Evolutionary conservation across 768 basidiomycete species (phyloP), one percentile per base, ranked within the genome.

Genomic region (Amyloporia xantha): DNA sequence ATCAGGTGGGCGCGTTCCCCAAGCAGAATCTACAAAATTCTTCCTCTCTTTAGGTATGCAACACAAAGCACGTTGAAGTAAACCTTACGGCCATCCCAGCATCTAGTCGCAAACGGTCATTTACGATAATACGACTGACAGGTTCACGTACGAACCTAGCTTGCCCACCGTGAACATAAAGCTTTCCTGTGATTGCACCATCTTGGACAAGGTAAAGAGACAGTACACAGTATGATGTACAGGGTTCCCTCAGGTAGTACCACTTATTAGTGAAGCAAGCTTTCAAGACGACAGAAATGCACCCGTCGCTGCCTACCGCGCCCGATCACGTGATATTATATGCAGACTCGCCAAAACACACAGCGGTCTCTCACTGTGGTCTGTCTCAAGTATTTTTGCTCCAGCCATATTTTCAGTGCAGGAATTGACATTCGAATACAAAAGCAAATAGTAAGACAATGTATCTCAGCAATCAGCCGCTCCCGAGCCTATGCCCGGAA

Each of bases 151-250:
- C 82, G 56, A 63, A 91, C 92, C 92, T 41, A 96, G 84, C 72
- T 97, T 97, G 47, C 93, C 93, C 9, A 97, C 89, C 0, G 93
- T 96, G 57, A 96, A 97, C 15, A 79, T 91, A 62, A 88, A 90
- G 65, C 82, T 84, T 38, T 89, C 87, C 50, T 71, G 68, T 21
- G 71, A 58, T 48, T 64, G 66, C 21, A 59, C 54, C 69, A 69
- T 71, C n/a, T 44, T 59, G 40, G 20, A 48, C 24, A 5, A 11
- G 21, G n/a, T n/a, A n/a, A n/a, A n/a, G n/a, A n/a, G n/a, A n/a
- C n/a, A n/a, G n/a, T n/a, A n/a, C n/a, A n/a, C n/a, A n/a, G n/a
- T n/a, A n/a, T n/a, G n/a, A n/a, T n/a, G n/a, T n/a, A n/a, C n/a
- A n/a, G n/a, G n/a, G n/a, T n/a, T n/a, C n/a, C n/a, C n/a, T n/a